Evolutionary conservation across 2,329 filamentous ascomycete species (phyloP).

Genomic region (Remersonia thermophila): DNA sequence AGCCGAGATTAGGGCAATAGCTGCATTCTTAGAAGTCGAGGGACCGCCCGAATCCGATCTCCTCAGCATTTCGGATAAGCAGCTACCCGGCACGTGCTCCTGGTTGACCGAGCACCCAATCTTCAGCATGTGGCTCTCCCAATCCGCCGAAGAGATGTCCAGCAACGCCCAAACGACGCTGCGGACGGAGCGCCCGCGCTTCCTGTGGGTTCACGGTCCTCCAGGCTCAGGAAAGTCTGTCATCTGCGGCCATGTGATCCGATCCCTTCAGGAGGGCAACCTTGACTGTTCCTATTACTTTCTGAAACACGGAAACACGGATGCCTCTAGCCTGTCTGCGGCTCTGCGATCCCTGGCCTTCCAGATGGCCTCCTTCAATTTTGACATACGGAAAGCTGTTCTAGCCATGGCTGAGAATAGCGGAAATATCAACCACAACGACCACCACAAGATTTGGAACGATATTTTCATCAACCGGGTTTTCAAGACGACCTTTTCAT

Average conservation of each 20-base stretch:
- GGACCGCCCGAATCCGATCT: not conserved
- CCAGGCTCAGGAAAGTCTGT: slow-evolving; percentile 19
- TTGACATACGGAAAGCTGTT: slow-evolving; percentile 7
- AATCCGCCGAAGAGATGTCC: not conserved
- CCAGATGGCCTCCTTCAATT: slow-evolving; percentile 13
- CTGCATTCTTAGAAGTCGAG: not conserved
- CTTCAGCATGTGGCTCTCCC: slow-evolving; percentile 13
- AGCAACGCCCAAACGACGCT: not conserved
- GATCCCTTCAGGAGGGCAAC: slow-evolving; percentile 12
- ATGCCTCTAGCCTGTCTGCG: slow-evolving; percentile 1
- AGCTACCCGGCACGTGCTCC: slow-evolving; percentile 6
- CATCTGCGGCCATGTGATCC: slow-evolving; percentile 13
- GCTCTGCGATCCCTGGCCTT: slow-evolving; percentile 12
- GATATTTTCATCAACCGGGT: slow-evolving; percentile 10
- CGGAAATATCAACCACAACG: slow-evolving; percentile 4
- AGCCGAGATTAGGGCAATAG: not conserved
- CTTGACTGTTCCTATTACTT: slow-evolving; percentile 18
- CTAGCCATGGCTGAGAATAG: slow-evolving; percentile 7
- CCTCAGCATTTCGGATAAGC: not conserved
- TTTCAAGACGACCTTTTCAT: slow-evolving; percentile 2
- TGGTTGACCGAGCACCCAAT: slow-evolving; percentile 12
- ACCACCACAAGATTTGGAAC: slow-evolving; percentile 11
- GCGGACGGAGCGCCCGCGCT: not conserved
- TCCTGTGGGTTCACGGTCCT: slow-evolving; percentile 18
- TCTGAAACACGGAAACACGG: slow-evolving; percentile 14